These are phyloP conservation scores for Podospora sp. DNA, from an alignment of 495 filamentous ascomycete species.

Conservation along the genomic window DNA sequence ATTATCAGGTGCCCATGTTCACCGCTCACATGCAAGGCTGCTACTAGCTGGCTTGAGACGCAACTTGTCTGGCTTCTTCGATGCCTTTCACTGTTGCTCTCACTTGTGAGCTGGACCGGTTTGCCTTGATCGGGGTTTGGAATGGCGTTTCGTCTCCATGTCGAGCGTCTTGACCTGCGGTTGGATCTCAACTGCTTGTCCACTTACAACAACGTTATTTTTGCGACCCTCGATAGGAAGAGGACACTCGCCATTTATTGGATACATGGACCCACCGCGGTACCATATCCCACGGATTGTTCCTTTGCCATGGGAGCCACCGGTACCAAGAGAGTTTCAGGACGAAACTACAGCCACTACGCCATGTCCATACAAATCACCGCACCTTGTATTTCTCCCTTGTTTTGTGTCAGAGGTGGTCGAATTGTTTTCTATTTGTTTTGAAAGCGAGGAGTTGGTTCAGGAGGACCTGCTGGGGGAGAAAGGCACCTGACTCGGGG, in stretches of 20 bases:
- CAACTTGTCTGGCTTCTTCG: neutral
- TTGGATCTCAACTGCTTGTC: neutral
- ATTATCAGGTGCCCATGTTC: conserved; percentile 50
- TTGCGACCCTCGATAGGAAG: neutral
- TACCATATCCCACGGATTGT: neutral
- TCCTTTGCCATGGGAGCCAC: neutral
- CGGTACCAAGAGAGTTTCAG: neutral
- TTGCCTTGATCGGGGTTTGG: neutral
- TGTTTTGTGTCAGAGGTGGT: conserved; percentile 8
- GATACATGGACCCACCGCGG: neutral
- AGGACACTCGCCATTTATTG: neutral
- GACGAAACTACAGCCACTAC: neutral
- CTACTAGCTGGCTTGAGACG: conserved; percentile 41
- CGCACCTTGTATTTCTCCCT: neutral
- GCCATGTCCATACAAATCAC: conserved; percentile 5
- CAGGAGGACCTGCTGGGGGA: neutral
- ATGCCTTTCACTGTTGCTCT: neutral
- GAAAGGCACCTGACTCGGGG: neutral
- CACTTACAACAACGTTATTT: neutral
- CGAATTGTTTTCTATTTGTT: conserved; percentile 20
- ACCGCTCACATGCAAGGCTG: conserved; percentile 49
- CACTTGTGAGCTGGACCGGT: neutral
- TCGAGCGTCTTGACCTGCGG: neutral
- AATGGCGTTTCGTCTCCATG: neutral
- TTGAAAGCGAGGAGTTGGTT: conserved; percentile 26